Evolutionary conservation across 2,329 filamentous ascomycete species (phyloP).

Genomic region (Botrytis tulipae): DNA sequence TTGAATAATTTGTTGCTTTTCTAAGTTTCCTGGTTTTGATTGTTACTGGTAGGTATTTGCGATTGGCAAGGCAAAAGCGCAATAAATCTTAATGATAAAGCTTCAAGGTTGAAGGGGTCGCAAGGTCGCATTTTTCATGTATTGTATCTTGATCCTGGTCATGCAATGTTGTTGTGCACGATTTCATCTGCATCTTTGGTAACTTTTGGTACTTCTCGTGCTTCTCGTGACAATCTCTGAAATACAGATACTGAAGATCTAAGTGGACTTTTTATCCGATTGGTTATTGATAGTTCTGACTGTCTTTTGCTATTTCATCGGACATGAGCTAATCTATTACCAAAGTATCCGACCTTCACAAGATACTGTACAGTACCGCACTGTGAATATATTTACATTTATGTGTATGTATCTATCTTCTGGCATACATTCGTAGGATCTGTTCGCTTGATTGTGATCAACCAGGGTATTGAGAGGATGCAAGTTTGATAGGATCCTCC

Average conservation of each 20-base stretch:
- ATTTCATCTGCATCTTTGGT: slow-evolving; percentile 12
- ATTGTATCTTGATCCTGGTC: neutral
- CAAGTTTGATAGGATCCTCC: slow-evolving; percentile 9
- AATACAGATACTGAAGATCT: neutral
- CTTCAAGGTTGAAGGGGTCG: neutral
- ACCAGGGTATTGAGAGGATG: neutral
- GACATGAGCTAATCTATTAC: neutral
- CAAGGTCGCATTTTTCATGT: slow-evolving; percentile 3
- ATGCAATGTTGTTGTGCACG: slow-evolving; percentile 5
- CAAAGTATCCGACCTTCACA: neutral
- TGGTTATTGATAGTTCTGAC: neutral
- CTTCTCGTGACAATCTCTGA: slow-evolving; percentile 4
- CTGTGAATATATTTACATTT: neutral
- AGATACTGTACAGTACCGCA: neutral
- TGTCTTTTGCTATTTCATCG: neutral
- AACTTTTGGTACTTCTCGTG: neutral
- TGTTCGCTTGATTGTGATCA: slow-evolving; percentile 7
- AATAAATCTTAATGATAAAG: neutral
- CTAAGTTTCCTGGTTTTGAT: no score
- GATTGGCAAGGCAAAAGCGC: neutral
- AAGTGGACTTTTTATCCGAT: neutral
- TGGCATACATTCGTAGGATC: neutral
- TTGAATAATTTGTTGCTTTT: neutral
- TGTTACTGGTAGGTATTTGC: neutral
- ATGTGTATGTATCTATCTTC: neutral